phyloP scores from a whole-genome alignment of 2,329 filamentous ascomycete species.

The Helicocarpus griseus region DNA sequence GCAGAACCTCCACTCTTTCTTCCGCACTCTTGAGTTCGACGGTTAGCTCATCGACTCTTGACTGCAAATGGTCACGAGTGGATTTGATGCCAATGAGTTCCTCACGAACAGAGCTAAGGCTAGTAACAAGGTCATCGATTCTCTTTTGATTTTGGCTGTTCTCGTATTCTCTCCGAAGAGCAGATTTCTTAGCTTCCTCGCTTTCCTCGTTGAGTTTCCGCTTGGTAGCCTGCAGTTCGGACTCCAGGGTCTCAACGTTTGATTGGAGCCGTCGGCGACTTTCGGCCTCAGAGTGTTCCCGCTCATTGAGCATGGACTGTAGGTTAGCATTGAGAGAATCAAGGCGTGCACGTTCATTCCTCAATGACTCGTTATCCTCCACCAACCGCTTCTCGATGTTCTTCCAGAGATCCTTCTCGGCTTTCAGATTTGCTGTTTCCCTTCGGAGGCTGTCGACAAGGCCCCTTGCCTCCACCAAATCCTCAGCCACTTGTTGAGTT shows the following conservation, averaged over 20 bases:
- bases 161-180: slow-evolving; percentile 82
- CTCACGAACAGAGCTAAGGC: slow-evolving; percentile 70
- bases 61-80: slow-evolving; percentile 77
- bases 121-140: slow-evolving; percentile 81
- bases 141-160: slow-evolving; percentile 78
- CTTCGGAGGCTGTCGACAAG: slow-evolving; percentile 78
- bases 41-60: slow-evolving; percentile 76
- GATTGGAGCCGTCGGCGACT: slow-evolving; percentile 67
- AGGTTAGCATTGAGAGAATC: slow-evolving; percentile 75
- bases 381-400: slow-evolving; percentile 80
- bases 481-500: slow-evolving; percentile 85
- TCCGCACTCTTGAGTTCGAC: slow-evolving; percentile 83
- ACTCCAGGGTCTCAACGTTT: slow-evolving; percentile 68
- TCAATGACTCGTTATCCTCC: slow-evolving; percentile 76
- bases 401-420: slow-evolving; percentile 90
- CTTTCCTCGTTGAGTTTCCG: slow-evolving; percentile 73
- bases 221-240: slow-evolving; percentile 67
- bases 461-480: slow-evolving; percentile 76
- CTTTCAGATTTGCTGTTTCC: slow-evolving; percentile 85
- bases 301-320: slow-evolving; percentile 85
- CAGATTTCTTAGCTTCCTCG: slow-evolving; percentile 74
- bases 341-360: slow-evolving; percentile 74
- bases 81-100: slow-evolving; percentile 81
- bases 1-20: slow-evolving; percentile 71
- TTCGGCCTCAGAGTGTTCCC: slow-evolving; percentile 75